phyloP scores from a whole-genome alignment of 2,329 filamentous ascomycete genomes.

The Colletotrichum viniferum region DNA sequence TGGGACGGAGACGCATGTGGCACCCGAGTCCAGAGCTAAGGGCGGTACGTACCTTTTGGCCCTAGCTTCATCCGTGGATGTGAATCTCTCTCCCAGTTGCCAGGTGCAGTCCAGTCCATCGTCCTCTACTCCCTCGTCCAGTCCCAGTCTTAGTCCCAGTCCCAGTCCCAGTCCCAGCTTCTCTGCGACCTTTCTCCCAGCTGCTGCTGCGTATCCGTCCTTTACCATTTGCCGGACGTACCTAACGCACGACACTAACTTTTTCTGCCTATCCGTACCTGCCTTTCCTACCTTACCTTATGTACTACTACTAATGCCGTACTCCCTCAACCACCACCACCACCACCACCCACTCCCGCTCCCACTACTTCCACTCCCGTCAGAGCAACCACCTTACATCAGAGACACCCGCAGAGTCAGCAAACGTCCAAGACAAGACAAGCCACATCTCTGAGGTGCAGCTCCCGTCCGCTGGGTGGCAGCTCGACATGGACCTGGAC shows the following conservation, averaged over 20 bases:
- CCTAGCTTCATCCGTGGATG: background rate
- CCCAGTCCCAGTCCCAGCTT: background rate
- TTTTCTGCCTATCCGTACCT: background rate
- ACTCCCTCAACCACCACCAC: background rate
- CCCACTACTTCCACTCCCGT: background rate
- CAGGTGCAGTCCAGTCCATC: background rate
- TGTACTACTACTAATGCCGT: background rate
- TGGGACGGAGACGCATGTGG: constrained; percentile 11
- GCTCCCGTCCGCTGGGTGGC: constrained; percentile 1
- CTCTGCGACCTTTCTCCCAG: background rate
- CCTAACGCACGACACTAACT: constrained; percentile 6
- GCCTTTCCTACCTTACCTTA: background rate
- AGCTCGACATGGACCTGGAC: constrained; percentile 18
- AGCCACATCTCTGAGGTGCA: constrained; percentile 8
- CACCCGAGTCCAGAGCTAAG: background rate
- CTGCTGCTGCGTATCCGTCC: background rate
- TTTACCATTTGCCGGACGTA: background rate
- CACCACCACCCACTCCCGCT: background rate
- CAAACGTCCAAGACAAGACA: background rate
- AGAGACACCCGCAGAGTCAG: background rate
- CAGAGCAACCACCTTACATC: background rate
- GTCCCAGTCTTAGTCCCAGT: background rate
- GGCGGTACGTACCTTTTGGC: background rate
- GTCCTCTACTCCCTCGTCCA: background rate
- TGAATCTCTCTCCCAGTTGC: background rate